Percentiles rank a stretch among this genome's conserved stretches.
These are phyloP conservation scores for Colletotrichum sp. DNA, from an alignment of 2,329 filamentous ascomycete species.

Conservation along the genomic window DNA sequence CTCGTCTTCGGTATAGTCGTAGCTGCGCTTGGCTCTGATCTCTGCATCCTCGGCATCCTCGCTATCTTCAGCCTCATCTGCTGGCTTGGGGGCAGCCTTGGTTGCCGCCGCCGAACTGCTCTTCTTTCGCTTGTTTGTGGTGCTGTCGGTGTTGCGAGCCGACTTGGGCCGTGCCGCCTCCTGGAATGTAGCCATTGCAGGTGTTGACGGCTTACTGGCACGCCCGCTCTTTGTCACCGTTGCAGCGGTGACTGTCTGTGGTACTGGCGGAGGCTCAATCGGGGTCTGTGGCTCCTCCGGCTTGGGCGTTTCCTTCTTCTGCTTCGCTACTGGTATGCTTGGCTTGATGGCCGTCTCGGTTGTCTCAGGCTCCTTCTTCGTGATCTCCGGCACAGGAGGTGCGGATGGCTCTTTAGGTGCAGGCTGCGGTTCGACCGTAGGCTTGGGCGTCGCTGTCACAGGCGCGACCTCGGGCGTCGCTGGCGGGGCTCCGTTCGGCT, in stretches of 20 bases:
- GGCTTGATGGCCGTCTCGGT: slow-evolving; percentile 27
- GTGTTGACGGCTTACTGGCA: slow-evolving; percentile 71
- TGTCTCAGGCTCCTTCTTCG: slow-evolving; percentile 28
- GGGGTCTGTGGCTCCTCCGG: slow-evolving; percentile 36
- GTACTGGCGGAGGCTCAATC: slow-evolving; percentile 46
- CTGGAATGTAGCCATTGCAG: slow-evolving; percentile 63
- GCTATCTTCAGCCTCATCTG: slow-evolving; percentile 48
- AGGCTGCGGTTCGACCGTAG: background rate
- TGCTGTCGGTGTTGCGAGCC: slow-evolving; percentile 50
- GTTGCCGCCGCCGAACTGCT: slow-evolving; percentile 45
- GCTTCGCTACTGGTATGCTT: slow-evolving; percentile 30
- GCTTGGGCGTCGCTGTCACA: slow-evolving; percentile 18
- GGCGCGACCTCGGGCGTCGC: slow-evolving; percentile 40
- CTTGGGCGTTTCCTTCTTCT: slow-evolving; percentile 49
- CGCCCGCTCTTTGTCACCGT: slow-evolving; percentile 68
- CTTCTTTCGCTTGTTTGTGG: slow-evolving; percentile 66
- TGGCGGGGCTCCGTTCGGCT: slow-evolving; percentile 57
- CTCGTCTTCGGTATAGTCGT: slow-evolving; percentile 53
- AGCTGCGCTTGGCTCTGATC: slow-evolving; percentile 55
- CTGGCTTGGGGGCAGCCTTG: slow-evolving; percentile 39
- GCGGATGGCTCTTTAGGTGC: slow-evolving; percentile 30
- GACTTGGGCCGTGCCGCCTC: slow-evolving; percentile 61
- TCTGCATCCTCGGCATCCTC: slow-evolving; percentile 55
- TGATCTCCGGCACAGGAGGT: slow-evolving; percentile 10
- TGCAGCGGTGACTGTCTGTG: slow-evolving; percentile 40